A percentile compares a stretch with the other conserved stretches of the same genome.
Evolutionary conservation across 148 eudicot species (phyloP).

Genomic region (Rhododendron henanense): DNA sequence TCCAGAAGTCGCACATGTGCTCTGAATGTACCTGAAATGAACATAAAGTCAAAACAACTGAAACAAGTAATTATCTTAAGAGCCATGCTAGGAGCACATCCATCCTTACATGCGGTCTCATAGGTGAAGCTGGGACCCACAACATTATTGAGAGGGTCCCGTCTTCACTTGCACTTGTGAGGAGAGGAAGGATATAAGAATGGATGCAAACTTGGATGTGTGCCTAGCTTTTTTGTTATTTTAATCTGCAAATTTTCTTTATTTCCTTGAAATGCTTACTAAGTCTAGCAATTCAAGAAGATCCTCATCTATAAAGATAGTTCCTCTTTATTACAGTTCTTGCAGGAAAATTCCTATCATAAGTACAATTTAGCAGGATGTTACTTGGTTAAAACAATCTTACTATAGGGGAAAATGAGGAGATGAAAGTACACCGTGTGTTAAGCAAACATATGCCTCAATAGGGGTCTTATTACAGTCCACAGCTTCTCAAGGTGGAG

Average conservation of each 20-base stretch:
- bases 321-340: background rate
- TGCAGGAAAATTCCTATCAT: background rate
- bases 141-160: background rate
- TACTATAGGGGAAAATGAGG: background rate
- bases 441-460: background rate
- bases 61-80: background rate
- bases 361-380: background rate
- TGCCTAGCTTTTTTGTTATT: background rate
- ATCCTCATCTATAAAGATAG: background rate
- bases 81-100: background rate
- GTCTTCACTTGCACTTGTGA: background rate
- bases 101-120: background rate
- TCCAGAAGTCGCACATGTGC: constrained; percentile 22
- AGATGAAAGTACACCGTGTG: background rate
- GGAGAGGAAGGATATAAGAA: no score
- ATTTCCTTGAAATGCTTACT: background rate
- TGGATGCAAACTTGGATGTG: background rate
- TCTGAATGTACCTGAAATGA: constrained; percentile 16
- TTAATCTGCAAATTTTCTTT: background rate
- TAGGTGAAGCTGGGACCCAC: background rate
- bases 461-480: background rate
- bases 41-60: background rate
- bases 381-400: background rate
- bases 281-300: background rate
- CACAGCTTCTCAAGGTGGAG: background rate